Evolutionary conservation across 768 basidiomycete species (phyloP), one percentile per base, ranked within the genome.

Genomic region (Trametes villosa): DNA sequence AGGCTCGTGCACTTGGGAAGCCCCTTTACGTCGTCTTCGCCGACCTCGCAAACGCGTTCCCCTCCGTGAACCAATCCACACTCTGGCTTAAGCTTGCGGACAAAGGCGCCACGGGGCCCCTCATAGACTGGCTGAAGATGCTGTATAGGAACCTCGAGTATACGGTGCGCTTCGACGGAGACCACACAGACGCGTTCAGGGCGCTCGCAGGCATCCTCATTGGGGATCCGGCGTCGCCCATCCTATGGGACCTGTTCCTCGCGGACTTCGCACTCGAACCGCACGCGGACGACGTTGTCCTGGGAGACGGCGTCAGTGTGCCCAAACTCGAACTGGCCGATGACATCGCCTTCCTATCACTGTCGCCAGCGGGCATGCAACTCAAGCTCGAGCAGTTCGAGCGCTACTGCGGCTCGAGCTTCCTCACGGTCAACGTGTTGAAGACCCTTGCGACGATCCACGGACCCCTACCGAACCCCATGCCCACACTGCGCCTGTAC

Each of bases 41-140:
- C 0, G 70, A 72, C 57, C 58, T 72, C 2, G 71, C 59, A 15
- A 76, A 77, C 67, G 75, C 75, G 11, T 77, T 76, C 58, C 76
- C 76, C 0, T 76, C 71, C 0, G 70, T 70, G 1, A 68, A 77
- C 41, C 66, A 70, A 17, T 50, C 71, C 2, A 70, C 73, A 0
- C 66, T 77, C 0, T 77, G 76, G 75, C n/a, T 66, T 0, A 76
- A 76, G 51, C 64, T 76, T 2, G 30, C 29, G 27, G 15, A 31
- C 2, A 24, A 45, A 17, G 74, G 76, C 7, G 44, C 58, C 6
- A 22, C 38, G 3, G 68, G 66, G 18, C 61, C 55, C 2, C 17
- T 65, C 67, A 36, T 55, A 18, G 44, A 55, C 53, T 55, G 53
- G 53, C 53, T 55, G 2, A 42, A 31, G 18, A 55, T 55, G 44